These are phyloP conservation scores for Didymella keratinophila DNA, from an alignment of 2,329 filamentous ascomycete species.

Conservation along the genomic window DNA sequence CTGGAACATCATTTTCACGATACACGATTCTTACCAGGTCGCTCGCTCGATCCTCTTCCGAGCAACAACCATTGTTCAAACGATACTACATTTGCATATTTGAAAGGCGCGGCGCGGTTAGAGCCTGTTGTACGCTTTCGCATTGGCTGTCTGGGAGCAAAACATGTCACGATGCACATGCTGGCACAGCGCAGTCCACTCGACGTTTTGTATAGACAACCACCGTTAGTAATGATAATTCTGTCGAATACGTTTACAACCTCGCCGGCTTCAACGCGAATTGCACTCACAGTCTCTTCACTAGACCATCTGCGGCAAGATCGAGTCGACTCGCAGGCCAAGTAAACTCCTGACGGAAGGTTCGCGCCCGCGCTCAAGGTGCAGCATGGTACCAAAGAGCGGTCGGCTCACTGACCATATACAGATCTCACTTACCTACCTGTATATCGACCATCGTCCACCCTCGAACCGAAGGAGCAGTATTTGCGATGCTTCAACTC, in stretches of 20 bases:
- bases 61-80: neutral
- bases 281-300: neutral
- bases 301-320: neutral
- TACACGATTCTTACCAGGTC: slow-evolving; percentile 2
- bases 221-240: slow-evolving; percentile 12
- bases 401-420: neutral
- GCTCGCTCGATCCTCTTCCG: neutral
- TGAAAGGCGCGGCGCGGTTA: neutral
- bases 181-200: neutral
- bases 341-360: neutral
- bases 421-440: too few relatives aligned
- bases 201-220: slow-evolving; percentile 9
- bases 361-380: neutral
- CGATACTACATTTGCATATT: slow-evolving; percentile 2
- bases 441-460: neutral
- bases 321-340: neutral
- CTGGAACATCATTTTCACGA: slow-evolving; percentile 3
- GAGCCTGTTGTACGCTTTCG: neutral
- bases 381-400: neutral
- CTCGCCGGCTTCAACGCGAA: neutral
- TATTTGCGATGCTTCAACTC: neutral
- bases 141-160: neutral
- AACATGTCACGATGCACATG: neutral
- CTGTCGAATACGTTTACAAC: neutral
- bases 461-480: neutral